A percentile compares a stretch with the other conserved stretches of the same genome.
Conservation (phyloP, 23 red algal genomes). For the Pyropia haitanensis region DNA sequence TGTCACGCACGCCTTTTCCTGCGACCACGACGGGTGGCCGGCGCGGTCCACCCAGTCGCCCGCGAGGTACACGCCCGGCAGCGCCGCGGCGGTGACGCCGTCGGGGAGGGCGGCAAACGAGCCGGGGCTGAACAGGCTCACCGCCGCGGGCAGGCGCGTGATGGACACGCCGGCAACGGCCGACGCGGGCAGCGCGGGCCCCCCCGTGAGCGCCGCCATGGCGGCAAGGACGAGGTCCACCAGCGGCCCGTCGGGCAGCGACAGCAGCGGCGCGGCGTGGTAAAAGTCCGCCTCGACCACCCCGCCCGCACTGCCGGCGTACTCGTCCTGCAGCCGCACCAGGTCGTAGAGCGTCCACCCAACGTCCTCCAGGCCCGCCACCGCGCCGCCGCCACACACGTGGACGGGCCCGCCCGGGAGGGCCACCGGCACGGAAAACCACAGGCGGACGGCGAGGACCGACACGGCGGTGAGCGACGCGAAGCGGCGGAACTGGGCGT, state of each 20-base stretch:
- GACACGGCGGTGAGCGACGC: slow-evolving; percentile 41
- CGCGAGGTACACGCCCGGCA: too few relatives aligned
- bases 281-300: slow-evolving; percentile 84
- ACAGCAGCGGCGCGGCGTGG: slow-evolving; percentile 55
- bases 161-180: too few relatives aligned
- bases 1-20: too few relatives aligned
- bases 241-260: slow-evolving; percentile 41
- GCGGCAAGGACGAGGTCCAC: slow-evolving; percentile 15
- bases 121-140: too few relatives aligned
- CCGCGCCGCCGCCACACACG: slow-evolving; percentile 50
- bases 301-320: slow-evolving; percentile 21
- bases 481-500: slow-evolving; percentile 45
- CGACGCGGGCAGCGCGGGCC: too few relatives aligned
- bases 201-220: too few relatives aligned
- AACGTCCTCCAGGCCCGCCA: neutral
- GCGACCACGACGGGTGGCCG: too few relatives aligned
- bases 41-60: too few relatives aligned
- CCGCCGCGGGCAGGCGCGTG: too few relatives aligned
- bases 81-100: too few relatives aligned
- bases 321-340: slow-evolving; percentile 67
- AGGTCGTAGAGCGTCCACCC: slow-evolving; percentile 81
- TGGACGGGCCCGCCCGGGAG: slow-evolving; percentile 35
- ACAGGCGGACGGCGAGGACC: slow-evolving; percentile 71
- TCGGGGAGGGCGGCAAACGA: too few relatives aligned
- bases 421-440: slow-evolving; percentile 43